Evolutionary conservation across 768 basidiomycete genomes (phyloP).

Genomic region (Collybia sordida): DNA sequence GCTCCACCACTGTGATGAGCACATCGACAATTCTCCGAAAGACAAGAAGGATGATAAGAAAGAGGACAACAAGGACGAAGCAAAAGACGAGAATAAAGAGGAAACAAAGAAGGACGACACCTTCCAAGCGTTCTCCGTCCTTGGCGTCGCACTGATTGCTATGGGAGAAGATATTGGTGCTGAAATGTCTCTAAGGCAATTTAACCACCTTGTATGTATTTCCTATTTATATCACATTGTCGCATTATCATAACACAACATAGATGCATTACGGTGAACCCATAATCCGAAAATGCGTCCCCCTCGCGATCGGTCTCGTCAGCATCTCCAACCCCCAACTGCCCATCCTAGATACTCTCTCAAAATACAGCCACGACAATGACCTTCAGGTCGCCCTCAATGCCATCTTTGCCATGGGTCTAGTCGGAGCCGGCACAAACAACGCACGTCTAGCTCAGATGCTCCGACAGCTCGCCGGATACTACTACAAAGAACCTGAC

Average conservation of each 20-base stretch:
- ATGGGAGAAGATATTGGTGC: slow-evolving; percentile 99
- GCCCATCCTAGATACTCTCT: slow-evolving; percentile 92
- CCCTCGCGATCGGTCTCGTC: slow-evolving; percentile 92
- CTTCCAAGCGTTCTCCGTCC: slow-evolving; percentile 89
- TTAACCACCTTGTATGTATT: slow-evolving; percentile 86
- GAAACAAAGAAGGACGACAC: slow-evolving; percentile 60
- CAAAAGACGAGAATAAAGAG: slow-evolving; percentile 50
- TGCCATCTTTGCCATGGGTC: slow-evolving; percentile 98
- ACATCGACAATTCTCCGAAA: slow-evolving; percentile 58
- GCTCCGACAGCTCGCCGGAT: slow-evolving; percentile 95
- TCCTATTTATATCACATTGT: background rate
- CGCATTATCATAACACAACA: background rate
- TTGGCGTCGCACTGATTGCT: slow-evolving; percentile 91
- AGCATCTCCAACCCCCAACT: slow-evolving; percentile 96
- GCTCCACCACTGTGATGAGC: slow-evolving; percentile 93
- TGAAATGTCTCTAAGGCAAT: slow-evolving; percentile 96
- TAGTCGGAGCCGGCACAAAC: slow-evolving; percentile 98
- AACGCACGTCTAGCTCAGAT: slow-evolving; percentile 97
- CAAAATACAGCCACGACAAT: slow-evolving; percentile 98
- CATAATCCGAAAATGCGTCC: slow-evolving; percentile 86
- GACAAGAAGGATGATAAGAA: slow-evolving; percentile 54
- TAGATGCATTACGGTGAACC: slow-evolving; percentile 99
- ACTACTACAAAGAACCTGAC: slow-evolving; percentile 97
- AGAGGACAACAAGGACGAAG: slow-evolving; percentile 44
- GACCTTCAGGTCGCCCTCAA: slow-evolving; percentile 96